Conservation (phyloP, 805 yeast species). For the Blastobotrys attinorum region DNA sequence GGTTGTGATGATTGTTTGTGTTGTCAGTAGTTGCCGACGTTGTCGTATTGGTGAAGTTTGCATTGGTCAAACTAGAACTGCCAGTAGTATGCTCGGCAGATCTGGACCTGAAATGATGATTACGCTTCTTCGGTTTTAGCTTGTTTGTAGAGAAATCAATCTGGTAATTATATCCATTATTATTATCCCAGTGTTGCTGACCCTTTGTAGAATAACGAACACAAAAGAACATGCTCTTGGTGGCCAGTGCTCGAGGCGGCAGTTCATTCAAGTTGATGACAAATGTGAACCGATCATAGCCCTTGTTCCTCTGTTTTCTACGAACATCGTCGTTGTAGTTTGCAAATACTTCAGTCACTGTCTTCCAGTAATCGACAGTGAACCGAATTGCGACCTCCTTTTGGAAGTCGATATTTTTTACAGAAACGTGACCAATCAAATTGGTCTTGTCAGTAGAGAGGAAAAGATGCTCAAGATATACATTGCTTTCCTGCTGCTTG, state of each 20-base stretch:
- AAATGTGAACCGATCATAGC: constrained; percentile 61
- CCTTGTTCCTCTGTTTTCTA: constrained; percentile 20
- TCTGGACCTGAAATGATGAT: too few relatives aligned
- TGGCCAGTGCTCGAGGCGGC: constrained; percentile 23
- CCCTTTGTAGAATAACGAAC: constrained; percentile 44
- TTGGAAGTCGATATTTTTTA: constrained; percentile 60
- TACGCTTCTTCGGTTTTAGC: background rate
- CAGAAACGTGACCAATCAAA: constrained; percentile 70
- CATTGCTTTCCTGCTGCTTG: constrained; percentile 24
- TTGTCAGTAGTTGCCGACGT: background rate
- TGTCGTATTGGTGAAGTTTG: too few relatives aligned
- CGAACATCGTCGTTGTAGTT: constrained; percentile 46
- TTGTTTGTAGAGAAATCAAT: constrained; percentile 30
- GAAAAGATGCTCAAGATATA: constrained; percentile 59
- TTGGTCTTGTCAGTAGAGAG: constrained; percentile 49
- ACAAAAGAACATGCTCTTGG: constrained; percentile 42
- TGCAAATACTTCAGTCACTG: constrained; percentile 63
- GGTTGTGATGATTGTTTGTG: background rate
- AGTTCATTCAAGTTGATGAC: constrained; percentile 37
- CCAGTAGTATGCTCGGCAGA: too few relatives aligned
- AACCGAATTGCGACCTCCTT: constrained; percentile 66
- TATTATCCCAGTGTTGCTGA: constrained; percentile 73
- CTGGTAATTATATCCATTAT: constrained; percentile 49
- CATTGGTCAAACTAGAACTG: too few relatives aligned
- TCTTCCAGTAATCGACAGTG: constrained; percentile 71